Percentiles rank a stretch among this genome's conserved stretches.
These are phyloP conservation scores for Jimgerdemannia lactiflua DNA, from an alignment of 192 early-diverging fungal genomes.

Conservation along the genomic window DNA sequence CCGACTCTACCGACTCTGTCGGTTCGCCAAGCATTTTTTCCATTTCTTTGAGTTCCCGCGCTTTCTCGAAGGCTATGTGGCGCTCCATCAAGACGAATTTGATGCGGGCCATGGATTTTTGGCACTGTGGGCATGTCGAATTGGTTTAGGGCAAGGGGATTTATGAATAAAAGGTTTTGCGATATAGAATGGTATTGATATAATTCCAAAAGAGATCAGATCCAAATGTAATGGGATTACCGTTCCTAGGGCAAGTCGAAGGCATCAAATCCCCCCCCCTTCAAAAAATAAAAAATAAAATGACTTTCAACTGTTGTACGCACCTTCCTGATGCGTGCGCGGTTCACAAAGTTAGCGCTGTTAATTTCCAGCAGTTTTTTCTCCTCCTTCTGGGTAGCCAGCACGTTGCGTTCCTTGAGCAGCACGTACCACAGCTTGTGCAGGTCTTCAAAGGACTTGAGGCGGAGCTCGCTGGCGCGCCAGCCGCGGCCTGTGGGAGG, in stretches of 20 bases:
- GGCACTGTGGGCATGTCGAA: conserved; percentile 49
- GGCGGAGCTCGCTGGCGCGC: conserved; percentile 83
- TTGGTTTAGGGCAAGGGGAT: too few species aligned
- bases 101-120: conserved; percentile 83
- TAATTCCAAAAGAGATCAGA: too few species aligned
- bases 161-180: too few species aligned
- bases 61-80: conserved; percentile 59
- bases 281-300: conserved; percentile 3
- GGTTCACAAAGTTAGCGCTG: conserved; percentile 54
- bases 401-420: conserved; percentile 81
- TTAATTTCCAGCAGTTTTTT: conserved; percentile 53
- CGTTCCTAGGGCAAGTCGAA: background rate
- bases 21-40: too few species aligned
- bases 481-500: conserved; percentile 73
- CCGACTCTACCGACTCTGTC: background rate
- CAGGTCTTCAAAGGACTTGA: conserved; percentile 95
- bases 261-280: background rate
- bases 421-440: conserved; percentile 94
- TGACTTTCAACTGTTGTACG: background rate
- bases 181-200: too few species aligned
- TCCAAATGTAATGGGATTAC: too few species aligned
- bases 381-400: conserved; percentile 73
- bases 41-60: conserved; percentile 7
- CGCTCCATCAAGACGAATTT: conserved; percentile 79
- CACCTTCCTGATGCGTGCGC: conserved; percentile 64